These are phyloP conservation scores for Stromatinia cepivora DNA, from an alignment of 2,329 filamentous ascomycete species.

Conservation along the genomic window DNA sequence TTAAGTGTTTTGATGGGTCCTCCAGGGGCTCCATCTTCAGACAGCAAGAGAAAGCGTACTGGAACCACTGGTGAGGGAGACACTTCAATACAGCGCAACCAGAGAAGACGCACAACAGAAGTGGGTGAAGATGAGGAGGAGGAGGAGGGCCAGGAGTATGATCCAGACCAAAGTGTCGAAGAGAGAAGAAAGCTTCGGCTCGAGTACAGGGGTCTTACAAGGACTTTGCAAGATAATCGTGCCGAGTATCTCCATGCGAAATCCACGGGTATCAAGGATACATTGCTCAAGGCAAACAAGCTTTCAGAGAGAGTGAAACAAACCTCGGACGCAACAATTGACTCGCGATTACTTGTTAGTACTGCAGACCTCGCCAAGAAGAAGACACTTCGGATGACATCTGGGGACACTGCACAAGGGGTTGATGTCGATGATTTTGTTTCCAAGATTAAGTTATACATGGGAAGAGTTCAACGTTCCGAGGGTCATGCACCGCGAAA, in stretches of 20 bases:
- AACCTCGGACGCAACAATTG: constrained; percentile 86
- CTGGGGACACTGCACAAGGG: constrained; percentile 71
- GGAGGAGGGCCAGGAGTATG: constrained; percentile 57
- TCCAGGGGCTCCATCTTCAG: constrained; percentile 25
- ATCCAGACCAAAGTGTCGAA: constrained; percentile 78
- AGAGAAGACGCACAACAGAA: constrained; percentile 37
- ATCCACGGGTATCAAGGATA: constrained; percentile 64
- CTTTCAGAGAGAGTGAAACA: constrained; percentile 73
- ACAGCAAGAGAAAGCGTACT: constrained; percentile 35
- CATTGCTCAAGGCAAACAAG: constrained; percentile 65
- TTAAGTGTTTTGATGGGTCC: constrained; percentile 42
- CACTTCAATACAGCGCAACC: constrained; percentile 28
- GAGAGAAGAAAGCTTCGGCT: constrained; percentile 71
- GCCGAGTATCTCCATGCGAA: constrained; percentile 69
- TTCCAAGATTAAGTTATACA: constrained; percentile 84
- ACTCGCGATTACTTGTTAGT: constrained; percentile 80
- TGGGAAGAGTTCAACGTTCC: constrained; percentile 65
- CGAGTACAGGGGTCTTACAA: constrained; percentile 67
- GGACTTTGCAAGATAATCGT: constrained; percentile 60
- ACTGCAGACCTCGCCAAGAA: constrained; percentile 79
- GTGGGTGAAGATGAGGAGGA: constrained; percentile 39
- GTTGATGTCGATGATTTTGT: constrained; percentile 91
- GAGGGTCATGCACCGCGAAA: constrained; percentile 49
- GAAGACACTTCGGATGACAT: constrained; percentile 71
- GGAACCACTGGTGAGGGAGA: constrained; percentile 30